Base-by-base conservation (phyloP, 176 grass and related monocot genomes). In the Bromus sterilis region DNA sequence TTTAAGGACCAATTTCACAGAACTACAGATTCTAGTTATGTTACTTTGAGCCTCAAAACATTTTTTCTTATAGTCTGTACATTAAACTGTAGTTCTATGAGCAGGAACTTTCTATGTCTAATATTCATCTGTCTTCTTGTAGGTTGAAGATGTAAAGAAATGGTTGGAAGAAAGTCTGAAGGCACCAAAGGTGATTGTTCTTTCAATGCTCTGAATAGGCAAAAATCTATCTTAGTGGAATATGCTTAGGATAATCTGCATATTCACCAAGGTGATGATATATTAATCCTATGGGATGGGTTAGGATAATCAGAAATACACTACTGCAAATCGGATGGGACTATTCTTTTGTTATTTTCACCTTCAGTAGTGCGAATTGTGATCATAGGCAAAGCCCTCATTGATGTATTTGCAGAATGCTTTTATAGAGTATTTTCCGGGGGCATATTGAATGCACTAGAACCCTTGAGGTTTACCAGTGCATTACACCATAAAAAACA, bases 131-230 rank as follows among this genome's bases (percentile, higher is more conserved):
- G 44, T 88, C 34, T 39, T 68, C 46, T 69, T 78, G 61, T 62
- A 98, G 95, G 84, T 95, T 57, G 92, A 98, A 89, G 92, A 95
- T 89, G 92, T 98, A 75, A 93, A 91, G 69, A 91, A 78, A 76
- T 98, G 92, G 95, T 73, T 98, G 84, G 90, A 93, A 88, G 90
- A 93, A 72, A 91, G 84, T 78, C 59, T 98, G 78, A 89, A 77
- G 34, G 79, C 83, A 61, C 75, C 84, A 82, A 87, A 91, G 95
- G 95, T 98, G 67, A 87, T 26, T 82, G 37, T 74, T 82, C 35
- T 51, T 84, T 80, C 35, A 85, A 64, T 77, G 31, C 33, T 43
- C 61, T 57, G 33, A 61, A 14, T 55, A 36, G 16, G 18, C 16
- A 71, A 31, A 69, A 12, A 25, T 64, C 28, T 71, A 53, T n/a